Base-by-base conservation (phyloP, 805 yeast species). In the Wickerhamiella australiensis region DNA sequence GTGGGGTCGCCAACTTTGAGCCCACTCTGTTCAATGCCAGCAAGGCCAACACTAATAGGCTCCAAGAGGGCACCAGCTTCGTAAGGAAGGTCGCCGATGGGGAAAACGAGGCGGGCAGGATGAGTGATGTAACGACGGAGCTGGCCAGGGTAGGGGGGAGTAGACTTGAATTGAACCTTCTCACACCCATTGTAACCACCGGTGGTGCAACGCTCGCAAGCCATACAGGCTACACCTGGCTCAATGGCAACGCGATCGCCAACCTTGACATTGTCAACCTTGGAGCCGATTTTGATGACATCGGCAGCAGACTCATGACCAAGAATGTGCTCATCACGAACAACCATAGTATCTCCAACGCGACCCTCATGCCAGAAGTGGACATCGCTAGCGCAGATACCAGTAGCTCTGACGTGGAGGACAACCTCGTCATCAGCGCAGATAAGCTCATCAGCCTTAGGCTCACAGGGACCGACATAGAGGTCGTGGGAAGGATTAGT, bases 381-480 rank as follows among this genome's bases (percentile, higher is more conserved):
- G 53, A 80, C 70, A 62, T 82, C 88, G 20, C 83, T 75, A 15
- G 87, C 87, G 64, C 87, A 82, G 56, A 81, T 80, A 23, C 87
- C 87, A 6, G 84, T 79, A 47, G 79, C 77, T 53, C 75, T 69
- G 40, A 79, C 73, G 59, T 76, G 79, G 40, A 79, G 72, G 17
- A 76, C 60, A 22, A 78, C 84, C 51, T 71, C 68, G 26, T 65
- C 67, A 11, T 59, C 56, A 9, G 65, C 68, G 15, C 70, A 70
- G 36, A 22, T 50, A n/a, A 56, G 50, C 15, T 50, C 29, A 22
- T 57, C 56, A 3, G 56, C 58, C n/a, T 53, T 49, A n/a, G 65
- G 66, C 46, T 52, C 58, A 47, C 59, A 53, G 11, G 54, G 54
- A 6, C 56, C 63, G 6, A 59, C 60, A 42, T 59, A 61, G 8